Conservation (phyloP, 345 rosid genomes). For the Arabidopsis thaliana region DNA sequence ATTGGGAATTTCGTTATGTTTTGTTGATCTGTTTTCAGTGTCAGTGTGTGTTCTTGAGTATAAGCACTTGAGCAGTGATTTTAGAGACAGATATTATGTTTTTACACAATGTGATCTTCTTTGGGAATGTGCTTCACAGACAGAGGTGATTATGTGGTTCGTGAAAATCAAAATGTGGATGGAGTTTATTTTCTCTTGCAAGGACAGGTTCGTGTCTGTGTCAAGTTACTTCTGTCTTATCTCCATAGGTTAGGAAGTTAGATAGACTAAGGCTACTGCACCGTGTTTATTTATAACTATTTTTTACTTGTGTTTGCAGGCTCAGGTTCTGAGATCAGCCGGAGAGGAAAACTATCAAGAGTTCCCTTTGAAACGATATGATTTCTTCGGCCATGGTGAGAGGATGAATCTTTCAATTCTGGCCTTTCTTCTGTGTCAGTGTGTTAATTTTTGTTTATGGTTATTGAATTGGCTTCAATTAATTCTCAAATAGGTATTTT, state of each 20-base stretch:
- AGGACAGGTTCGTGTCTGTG: conserved; percentile 68
- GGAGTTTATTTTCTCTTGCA: conserved; percentile 83
- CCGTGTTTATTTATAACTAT: neutral
- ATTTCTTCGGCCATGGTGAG: conserved; percentile 87
- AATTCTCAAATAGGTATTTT: conserved; percentile 53
- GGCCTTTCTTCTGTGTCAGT: conserved; percentile 9
- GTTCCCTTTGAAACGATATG: conserved; percentile 67
- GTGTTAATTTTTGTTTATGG: neutral
- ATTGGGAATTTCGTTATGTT: neutral
- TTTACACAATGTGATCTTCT: neutral
- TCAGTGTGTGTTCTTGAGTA: neutral
- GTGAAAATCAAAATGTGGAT: conserved; percentile 66
- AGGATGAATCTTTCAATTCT: conserved; percentile 25
- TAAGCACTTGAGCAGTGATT: neutral
- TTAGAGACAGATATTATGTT: neutral
- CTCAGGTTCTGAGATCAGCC: conserved; percentile 66
- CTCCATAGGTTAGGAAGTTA: neutral
- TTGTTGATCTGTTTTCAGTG: neutral
- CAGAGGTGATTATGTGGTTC: conserved; percentile 69
- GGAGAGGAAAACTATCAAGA: conserved; percentile 63
- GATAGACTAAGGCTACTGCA: neutral
- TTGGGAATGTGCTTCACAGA: conserved; percentile 47
- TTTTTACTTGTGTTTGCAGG: conserved; percentile 50
- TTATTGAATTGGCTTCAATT: conserved; percentile 26
- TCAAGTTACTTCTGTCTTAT: conserved; percentile 2